Base-by-base conservation (phyloP, 1,139 yeast species). In the Eremothecium cymbalariae region DNA sequence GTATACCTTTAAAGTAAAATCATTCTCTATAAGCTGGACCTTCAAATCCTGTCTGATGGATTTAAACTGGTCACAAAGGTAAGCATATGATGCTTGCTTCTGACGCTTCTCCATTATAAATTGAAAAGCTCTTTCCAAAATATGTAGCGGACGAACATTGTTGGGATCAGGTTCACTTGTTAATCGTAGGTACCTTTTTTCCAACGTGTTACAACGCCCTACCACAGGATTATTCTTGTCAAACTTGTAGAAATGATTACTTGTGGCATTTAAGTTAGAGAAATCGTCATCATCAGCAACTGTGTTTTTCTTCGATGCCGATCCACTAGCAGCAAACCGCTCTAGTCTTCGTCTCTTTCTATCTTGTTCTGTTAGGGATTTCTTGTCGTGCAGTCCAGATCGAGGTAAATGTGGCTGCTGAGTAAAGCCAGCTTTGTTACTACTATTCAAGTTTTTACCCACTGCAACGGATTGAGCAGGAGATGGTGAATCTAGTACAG, bases 91-190 rank as follows among this genome's bases (percentile, higher is more conserved):
- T 4, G 64, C 64, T 31, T 68, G 68, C 16, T 71, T 71, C 6
- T 63, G 62, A 14, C 63, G 50, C 48, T 78, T 79, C 6, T 60
- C 53, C 45, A 74, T 59, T 6, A 90, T 67, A 36, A 68, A 57
- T 19, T 64, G 65, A 28, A 81, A 61, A 2, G 95, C 71, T 48
- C 69, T 68, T 44, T 70, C 67, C 37, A 90, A 62, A 1, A 85
- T 65, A 1, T 51, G 52, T 33, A 74, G 65, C 0, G 97, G 96
- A 30, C 98, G 68, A 3, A 90, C 96, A 19, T 69, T 62, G 1
- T 72, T 70, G 0, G 97, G 95, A 44, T 84, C 85, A 0, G 97
- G 96, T 30, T 79, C 96, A 1, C 95, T 83, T 0, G 98, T 90
- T 40, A 90, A 63, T 43, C 98, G 67, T 22, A 85, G 63, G 53